These are phyloP conservation scores for Dichomitus squalens DNA, from an alignment of 1,284 basidiomycete species.

Conservation along the genomic window DNA sequence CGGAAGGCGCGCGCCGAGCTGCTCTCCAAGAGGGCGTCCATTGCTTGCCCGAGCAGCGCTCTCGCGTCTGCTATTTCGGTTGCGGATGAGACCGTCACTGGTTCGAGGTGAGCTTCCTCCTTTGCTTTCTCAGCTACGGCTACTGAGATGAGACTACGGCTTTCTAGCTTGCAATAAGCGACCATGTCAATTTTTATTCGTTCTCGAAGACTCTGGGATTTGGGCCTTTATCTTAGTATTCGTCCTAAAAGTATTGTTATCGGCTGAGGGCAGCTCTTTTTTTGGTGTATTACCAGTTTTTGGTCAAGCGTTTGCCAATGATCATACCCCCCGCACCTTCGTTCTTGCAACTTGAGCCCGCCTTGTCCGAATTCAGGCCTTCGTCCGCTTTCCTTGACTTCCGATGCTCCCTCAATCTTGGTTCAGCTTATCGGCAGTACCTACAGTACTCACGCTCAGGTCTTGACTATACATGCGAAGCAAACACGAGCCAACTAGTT, in stretches of 20 bases:
- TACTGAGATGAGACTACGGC: not conserved
- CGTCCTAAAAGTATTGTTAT: constrained; percentile 16
- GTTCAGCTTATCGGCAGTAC: too few relatives aligned
- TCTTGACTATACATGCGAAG: too few relatives aligned
- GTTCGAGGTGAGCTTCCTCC: constrained; percentile 8
- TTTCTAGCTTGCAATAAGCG: constrained; percentile 7
- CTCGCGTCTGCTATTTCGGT: constrained; percentile 10
- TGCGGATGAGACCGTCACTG: constrained; percentile 13
- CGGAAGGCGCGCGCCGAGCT: constrained; percentile 13
- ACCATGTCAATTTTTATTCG: constrained; percentile 1
- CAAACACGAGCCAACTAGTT: too few relatives aligned
- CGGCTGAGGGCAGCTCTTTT: constrained; percentile 17
- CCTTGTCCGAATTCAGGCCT: too few relatives aligned
- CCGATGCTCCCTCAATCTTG: too few relatives aligned
- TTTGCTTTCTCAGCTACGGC: not conserved
- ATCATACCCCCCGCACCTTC: constrained; percentile 18
- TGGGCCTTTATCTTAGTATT: constrained; percentile 13
- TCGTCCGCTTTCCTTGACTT: too few relatives aligned
- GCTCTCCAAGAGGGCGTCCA: constrained; percentile 5
- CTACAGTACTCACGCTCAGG: too few relatives aligned
- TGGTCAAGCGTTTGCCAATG: constrained; percentile 15
- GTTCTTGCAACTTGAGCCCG: not conserved
- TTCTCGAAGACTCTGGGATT: constrained; percentile 17
- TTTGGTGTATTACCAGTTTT: constrained; percentile 8
- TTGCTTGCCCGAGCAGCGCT: constrained; percentile 12